A percentile compares a stretch with the other conserved stretches of the same genome.
Evolutionary conservation across 2,329 filamentous ascomycete species (phyloP).

Genomic region (Pestalotiopsis sp.): DNA sequence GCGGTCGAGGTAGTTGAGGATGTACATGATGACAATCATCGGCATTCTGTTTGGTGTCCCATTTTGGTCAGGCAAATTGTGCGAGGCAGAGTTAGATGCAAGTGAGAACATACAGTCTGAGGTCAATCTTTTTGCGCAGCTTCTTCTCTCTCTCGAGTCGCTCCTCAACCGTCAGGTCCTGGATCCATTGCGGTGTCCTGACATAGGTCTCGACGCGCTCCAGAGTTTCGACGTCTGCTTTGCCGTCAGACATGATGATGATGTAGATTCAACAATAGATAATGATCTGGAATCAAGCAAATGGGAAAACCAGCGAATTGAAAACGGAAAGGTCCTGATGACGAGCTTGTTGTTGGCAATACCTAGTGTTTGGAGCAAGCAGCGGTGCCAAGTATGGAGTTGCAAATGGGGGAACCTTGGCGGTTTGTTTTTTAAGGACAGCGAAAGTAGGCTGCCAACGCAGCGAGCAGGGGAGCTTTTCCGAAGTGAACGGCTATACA

Average conservation of each 20-base stretch:
- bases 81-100: not conserved
- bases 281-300: not conserved
- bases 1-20: conserved; percentile 28
- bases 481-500: not conserved
- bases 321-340: not conserved
- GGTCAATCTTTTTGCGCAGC: conserved; percentile 3
- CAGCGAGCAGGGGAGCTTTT: not conserved
- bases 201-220: not conserved
- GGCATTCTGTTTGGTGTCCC: not conserved
- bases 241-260: not conserved
- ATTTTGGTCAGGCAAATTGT: not conserved
- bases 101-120: not conserved
- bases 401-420: not conserved
- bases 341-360: not conserved
- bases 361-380: not conserved
- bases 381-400: not conserved
- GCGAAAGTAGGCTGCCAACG: not conserved
- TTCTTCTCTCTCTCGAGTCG: not conserved
- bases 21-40: conserved; percentile 10
- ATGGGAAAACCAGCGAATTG: not conserved
- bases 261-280: no score
- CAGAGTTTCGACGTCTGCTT: not conserved
- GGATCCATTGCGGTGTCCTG: conserved; percentile 4
- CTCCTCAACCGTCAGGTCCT: conserved; percentile 2
- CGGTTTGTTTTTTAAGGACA: not conserved